Conservation (phyloP, 2,329 filamentous ascomycete genomes). For the Chaetomiaceae sp. region DNA sequence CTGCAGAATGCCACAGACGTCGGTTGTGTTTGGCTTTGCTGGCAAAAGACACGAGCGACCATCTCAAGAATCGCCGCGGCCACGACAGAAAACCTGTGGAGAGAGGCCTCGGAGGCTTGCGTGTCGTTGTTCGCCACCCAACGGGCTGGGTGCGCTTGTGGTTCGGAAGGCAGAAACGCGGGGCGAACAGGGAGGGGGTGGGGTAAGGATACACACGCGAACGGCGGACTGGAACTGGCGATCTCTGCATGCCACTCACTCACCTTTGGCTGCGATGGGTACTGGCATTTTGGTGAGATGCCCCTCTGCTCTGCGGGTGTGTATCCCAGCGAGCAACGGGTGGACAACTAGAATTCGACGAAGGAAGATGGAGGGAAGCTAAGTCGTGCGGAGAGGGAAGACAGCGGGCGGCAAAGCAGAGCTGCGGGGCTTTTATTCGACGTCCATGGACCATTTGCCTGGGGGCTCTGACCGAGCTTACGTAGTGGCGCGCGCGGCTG, state of each 20-base stretch:
- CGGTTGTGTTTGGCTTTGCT: too few relatives aligned
- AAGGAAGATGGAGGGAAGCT: too few relatives aligned
- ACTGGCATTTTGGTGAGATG: constrained; percentile 19
- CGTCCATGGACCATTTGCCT: too few relatives aligned
- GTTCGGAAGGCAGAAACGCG: constrained; percentile 11
- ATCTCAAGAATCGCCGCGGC: background rate
- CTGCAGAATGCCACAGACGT: too few relatives aligned
- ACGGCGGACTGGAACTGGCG: background rate
- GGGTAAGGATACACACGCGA: constrained; percentile 6
- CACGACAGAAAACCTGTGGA: background rate
- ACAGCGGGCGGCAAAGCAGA: too few relatives aligned
- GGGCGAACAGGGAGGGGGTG: constrained; percentile 8
- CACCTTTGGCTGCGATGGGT: constrained; percentile 24
- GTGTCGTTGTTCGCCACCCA: constrained; percentile 21
- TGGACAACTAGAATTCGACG: too few relatives aligned
- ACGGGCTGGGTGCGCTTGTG: constrained; percentile 3
- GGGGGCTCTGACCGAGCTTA: too few relatives aligned
- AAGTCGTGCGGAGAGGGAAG: too few relatives aligned
- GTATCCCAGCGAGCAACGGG: background rate
- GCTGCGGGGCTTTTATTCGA: too few relatives aligned
- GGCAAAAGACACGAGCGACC: too few relatives aligned
- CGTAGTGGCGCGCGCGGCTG: too few relatives aligned
- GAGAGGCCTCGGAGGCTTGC: constrained; percentile 18
- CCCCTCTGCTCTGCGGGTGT: constrained; percentile 1
- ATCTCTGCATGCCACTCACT: too few relatives aligned